Evolutionary conservation across 2,329 filamentous ascomycete species (phyloP), one percentile per base, ranked within the genome.

Genomic region (Arthroderma sp.): DNA sequence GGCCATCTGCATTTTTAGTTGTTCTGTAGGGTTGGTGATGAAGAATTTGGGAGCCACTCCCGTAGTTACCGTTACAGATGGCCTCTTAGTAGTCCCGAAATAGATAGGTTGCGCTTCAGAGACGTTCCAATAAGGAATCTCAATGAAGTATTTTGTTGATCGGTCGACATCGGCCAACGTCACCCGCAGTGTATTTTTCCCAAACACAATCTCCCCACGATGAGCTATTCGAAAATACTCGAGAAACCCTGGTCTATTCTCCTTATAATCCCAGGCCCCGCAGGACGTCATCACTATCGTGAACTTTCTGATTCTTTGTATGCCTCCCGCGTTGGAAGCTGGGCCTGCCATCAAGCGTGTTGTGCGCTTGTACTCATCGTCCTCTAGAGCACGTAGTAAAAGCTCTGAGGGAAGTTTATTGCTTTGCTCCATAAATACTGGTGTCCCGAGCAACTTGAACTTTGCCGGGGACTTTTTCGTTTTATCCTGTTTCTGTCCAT

Each of bases 251-350:
- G 77, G 58, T 2, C 37, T 15, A 4, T 51, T 49, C 0, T 56
- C 43, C 1, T 54, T 42, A 42, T 71, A 76, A 5, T 66, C 56
- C 50, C 71, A 71, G 38, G 72, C 66, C 1, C 75, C 75, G 44
- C 71, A 74, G 5, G 60, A 62, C 29, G 74, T 42, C 7, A 43
- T 44, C 10, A 34, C 48, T 8, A 54, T 51, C 7, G n/a, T 33
- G 10, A 56, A 57, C 4, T 39, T 38, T 33, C 42, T 54, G 7
- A 44, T 11, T 10, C 45, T 41, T 29, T 51, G 42, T 7, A 36
- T 38, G 10, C 38, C 27, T 6, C 40, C 45, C 28, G 11, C 27
- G 9, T 43, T 29, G 9, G 45, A 46, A 33, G 44, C 40, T 43
- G 46, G 34, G 34, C 48, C 42, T 8, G 42, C 4, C 28, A 36